Evolutionary conservation across 345 rosid genomes (phyloP), one percentile per base, ranked within the genome.

Genomic region (Eucalyptus grandis): DNA sequence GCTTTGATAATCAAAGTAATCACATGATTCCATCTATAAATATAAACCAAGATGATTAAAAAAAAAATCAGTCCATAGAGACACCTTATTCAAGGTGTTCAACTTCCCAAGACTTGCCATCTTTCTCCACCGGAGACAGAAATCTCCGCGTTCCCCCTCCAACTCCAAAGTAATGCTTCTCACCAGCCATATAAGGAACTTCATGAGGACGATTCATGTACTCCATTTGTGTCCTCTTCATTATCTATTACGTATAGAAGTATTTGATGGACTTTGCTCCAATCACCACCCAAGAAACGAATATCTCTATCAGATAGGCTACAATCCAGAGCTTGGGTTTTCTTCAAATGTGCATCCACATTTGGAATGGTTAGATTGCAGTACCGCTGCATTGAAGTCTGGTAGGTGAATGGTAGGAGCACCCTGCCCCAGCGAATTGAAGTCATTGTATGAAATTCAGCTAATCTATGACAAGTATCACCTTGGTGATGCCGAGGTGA

Each of bases 81-180:
- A 34, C 54, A 85, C 53, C 27, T 46, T 50, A 85, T 11, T 46
- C 3, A 12, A 85, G 44, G 87, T 26, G 87, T 62, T 62, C 72
- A 65, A 8, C 2, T 65, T 14, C 16, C 11, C 77, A 65, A 65
- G 37, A 65, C 37, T 93, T 90, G 97, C 99, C 97, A 83, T 96
- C 97, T 91, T 96, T 95, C 89, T 95, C 97, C 83, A 97, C 92
- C 93, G 95, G 90, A 60, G 97, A 94, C 49, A 98, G 91, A 91
- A 98, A 98, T 88, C 93, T 96, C 60, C 96, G 91, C 14, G 98
- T 94, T 91, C 98, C 99, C 44, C 98, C 99, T 43, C 99, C 98
- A 77, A 98, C 99, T 37, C 99, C 99, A 81, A 97, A 98, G 92
- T 97, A 97, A 89, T 97, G 93, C 90, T 97, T 98, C 94, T 95